Conservation (phyloP, 2,329 filamentous ascomycete genomes). For the Sclerotinia nivalis region DNA sequence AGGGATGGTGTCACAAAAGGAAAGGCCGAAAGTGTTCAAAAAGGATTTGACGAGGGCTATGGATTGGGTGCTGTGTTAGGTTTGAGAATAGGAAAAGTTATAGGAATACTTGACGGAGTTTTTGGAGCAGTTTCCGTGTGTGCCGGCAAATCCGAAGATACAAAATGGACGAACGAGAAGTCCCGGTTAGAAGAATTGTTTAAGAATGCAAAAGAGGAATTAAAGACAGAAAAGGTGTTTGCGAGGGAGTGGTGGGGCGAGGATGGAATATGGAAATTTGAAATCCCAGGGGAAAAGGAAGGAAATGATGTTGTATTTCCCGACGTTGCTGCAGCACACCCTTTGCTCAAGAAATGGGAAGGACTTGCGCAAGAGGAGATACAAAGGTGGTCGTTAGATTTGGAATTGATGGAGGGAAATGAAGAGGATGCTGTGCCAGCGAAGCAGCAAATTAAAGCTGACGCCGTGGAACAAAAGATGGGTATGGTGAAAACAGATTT, state of each 20-base stretch:
- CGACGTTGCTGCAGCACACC: constrained; percentile 67
- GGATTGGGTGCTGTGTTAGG: constrained; percentile 80
- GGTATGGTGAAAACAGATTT: constrained; percentile 32
- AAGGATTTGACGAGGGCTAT: constrained; percentile 90
- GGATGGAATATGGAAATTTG: constrained; percentile 72
- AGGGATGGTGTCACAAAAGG: constrained; percentile 79
- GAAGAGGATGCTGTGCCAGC: constrained; percentile 21
- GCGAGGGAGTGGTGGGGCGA: constrained; percentile 63
- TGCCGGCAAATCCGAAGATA: constrained; percentile 30
- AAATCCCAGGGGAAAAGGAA: constrained; percentile 48
- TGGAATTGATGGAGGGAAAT: constrained; percentile 34
- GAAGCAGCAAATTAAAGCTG: constrained; percentile 3
- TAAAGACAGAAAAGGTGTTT: constrained; percentile 65
- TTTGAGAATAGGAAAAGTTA: constrained; percentile 67
- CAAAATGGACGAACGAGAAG: constrained; percentile 28
- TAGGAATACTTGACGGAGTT: constrained; percentile 78
- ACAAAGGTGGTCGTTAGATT: constrained; percentile 44
- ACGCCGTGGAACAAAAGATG: constrained; percentile 26
- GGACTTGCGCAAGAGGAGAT: constrained; percentile 47
- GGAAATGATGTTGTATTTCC: constrained; percentile 53
- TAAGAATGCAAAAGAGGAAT: constrained; percentile 55
- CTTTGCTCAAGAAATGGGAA: constrained; percentile 65
- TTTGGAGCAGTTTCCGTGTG: constrained; percentile 46
- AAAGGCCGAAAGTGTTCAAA: constrained; percentile 76
- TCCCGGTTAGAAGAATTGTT: constrained; percentile 43